Evolutionary conservation across 2,329 filamentous ascomycete species (phyloP).

Genomic region (Fonsecaea monophora): DNA sequence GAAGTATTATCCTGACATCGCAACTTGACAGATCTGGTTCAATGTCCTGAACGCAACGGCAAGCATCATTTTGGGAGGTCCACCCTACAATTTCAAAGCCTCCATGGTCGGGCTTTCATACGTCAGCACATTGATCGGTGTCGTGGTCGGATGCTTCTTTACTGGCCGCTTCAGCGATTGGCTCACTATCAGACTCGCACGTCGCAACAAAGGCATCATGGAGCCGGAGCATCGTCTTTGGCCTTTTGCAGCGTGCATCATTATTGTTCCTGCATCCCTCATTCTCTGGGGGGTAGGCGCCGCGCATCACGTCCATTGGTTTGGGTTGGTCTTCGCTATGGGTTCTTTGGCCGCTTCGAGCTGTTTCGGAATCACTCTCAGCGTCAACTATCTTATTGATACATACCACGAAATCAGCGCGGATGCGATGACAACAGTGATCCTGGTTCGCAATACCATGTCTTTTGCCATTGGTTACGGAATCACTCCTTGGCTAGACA

Average conservation of each 20-base stretch:
- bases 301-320: slow-evolving; percentile 56
- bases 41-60: slow-evolving; percentile 54
- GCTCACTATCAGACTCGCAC: slow-evolving; percentile 39
- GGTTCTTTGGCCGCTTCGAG: slow-evolving; percentile 55
- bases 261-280: slow-evolving; percentile 55
- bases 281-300: slow-evolving; percentile 62
- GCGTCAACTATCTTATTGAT: slow-evolving; percentile 58
- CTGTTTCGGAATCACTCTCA: slow-evolving; percentile 54
- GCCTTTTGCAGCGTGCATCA: slow-evolving; percentile 44
- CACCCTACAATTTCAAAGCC: slow-evolving; percentile 49
- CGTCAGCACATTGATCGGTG: slow-evolving; percentile 41
- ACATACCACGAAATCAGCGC: slow-evolving; percentile 57
- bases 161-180: slow-evolving; percentile 41
- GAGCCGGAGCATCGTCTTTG: slow-evolving; percentile 43
- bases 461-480: slow-evolving; percentile 59
- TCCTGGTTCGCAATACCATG: slow-evolving; percentile 59
- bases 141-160: slow-evolving; percentile 30
- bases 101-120: slow-evolving; percentile 51
- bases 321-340: slow-evolving; percentile 59
- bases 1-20: background rate
- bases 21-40: slow-evolving; percentile 47
- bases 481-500: slow-evolving; percentile 52
- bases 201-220: slow-evolving; percentile 41
- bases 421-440: slow-evolving; percentile 59
- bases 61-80: slow-evolving; percentile 48